Percentiles rank a stretch among this genome's conserved stretches.
Evolutionary conservation across 208 protist species (phyloP).

Genomic region (Trypanosoma vivax): DNA sequence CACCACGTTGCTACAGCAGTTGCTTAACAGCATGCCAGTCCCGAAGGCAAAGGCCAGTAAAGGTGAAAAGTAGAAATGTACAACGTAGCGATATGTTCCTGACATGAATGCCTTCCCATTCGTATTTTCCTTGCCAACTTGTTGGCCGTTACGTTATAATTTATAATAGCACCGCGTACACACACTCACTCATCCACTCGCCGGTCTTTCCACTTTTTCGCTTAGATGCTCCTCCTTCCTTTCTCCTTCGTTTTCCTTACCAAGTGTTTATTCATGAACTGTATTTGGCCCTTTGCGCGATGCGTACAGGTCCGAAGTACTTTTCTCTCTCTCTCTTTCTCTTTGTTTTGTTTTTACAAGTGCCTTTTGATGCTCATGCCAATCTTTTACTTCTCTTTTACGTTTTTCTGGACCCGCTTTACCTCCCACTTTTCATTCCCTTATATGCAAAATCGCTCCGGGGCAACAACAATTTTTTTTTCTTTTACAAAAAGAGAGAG

Average conservation of each 20-base stretch:
- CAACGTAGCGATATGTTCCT: no score
- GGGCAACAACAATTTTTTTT: not conserved
- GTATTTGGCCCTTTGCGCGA: no score
- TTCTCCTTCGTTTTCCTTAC: no score
- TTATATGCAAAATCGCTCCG: not conserved
- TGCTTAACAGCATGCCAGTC: slow-evolving; percentile 58
- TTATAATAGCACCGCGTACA: no score
- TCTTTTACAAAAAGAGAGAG: not conserved
- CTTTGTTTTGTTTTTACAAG: slow-evolving; percentile 1
- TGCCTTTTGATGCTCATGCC: not conserved
- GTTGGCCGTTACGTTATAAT: no score
- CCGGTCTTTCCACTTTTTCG: no score
- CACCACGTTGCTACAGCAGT: slow-evolving; percentile 45
- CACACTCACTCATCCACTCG: no score
- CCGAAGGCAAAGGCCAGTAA: slow-evolving; percentile 35
- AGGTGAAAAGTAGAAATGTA: slow-evolving; percentile 1
- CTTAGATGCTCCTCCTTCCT: no score
- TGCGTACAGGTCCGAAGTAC: not conserved
- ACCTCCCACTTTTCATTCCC: not conserved
- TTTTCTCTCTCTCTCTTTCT: slow-evolving; percentile 3
- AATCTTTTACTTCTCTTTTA: not conserved
- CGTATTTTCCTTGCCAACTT: not conserved
- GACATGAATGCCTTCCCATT: not conserved
- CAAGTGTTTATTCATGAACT: no score
- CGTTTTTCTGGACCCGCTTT: not conserved